Evolutionary conservation across 2,329 filamentous ascomycete genomes (phyloP).

Genomic region (Phyllosticta citriasiana): DNA sequence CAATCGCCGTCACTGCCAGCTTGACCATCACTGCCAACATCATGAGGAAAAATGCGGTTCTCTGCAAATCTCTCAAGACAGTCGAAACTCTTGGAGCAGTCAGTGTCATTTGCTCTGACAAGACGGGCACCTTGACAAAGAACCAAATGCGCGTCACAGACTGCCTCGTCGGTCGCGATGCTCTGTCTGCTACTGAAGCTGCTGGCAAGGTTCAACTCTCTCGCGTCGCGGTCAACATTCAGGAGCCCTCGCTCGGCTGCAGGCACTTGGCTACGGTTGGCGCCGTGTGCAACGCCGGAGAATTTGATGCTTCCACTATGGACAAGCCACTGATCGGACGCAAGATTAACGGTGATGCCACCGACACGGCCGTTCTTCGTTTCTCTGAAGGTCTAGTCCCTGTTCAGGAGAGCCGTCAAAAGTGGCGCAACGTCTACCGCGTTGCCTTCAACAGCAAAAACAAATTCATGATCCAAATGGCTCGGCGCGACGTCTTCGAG

Average conservation of each 20-base stretch:
- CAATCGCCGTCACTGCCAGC: slow-evolving; percentile 39
- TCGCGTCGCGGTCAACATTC: slow-evolving; percentile 5
- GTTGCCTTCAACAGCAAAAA: slow-evolving; percentile 71
- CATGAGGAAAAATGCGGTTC: slow-evolving; percentile 66
- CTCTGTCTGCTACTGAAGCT: slow-evolving; percentile 10
- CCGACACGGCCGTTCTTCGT: slow-evolving; percentile 63
- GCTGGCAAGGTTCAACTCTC: slow-evolving; percentile 6
- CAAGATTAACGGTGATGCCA: slow-evolving; percentile 64
- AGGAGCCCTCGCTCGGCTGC: slow-evolving; percentile 35
- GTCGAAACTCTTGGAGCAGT: slow-evolving; percentile 67
- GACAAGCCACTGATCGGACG: slow-evolving; percentile 50
- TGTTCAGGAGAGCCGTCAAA: slow-evolving; percentile 48
- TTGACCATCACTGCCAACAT: slow-evolving; percentile 67
- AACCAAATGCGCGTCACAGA: slow-evolving; percentile 67
- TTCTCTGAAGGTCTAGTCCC: slow-evolving; percentile 57
- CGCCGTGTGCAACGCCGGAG: slow-evolving; percentile 63
- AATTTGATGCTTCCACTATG: slow-evolving; percentile 58
- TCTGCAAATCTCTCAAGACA: slow-evolving; percentile 72
- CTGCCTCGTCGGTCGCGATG: slow-evolving; percentile 47
- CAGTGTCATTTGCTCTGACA: slow-evolving; percentile 66
- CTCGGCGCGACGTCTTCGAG: slow-evolving; percentile 8
- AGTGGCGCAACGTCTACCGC: slow-evolving; percentile 54
- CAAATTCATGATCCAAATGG: slow-evolving; percentile 64
- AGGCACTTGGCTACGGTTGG: slow-evolving; percentile 50
- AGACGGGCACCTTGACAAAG: slow-evolving; percentile 61